Evolutionary conservation across 257 asterid species (phyloP).

Genomic region (Lycium ferocissimum): DNA sequence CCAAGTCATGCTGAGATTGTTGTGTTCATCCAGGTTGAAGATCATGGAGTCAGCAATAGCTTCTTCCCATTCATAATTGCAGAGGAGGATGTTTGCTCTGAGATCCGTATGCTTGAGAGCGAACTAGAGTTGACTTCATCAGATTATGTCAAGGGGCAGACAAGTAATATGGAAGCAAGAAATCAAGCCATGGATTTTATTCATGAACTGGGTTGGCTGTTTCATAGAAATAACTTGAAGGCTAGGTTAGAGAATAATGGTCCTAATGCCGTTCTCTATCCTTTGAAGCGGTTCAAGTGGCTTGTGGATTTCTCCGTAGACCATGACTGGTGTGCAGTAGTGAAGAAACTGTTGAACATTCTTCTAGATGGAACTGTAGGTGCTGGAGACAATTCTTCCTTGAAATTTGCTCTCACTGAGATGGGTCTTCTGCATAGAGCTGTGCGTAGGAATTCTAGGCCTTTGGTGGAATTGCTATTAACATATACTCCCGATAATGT

Average conservation of each 20-base stretch:
- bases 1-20: slow-evolving; percentile 13
- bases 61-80: slow-evolving; percentile 76
- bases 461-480: slow-evolving; percentile 70
- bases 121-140: slow-evolving; percentile 55
- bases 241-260: slow-evolving; percentile 50
- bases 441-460: slow-evolving; percentile 70
- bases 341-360: slow-evolving; percentile 61
- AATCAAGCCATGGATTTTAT: slow-evolving; percentile 65
- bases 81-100: slow-evolving; percentile 70
- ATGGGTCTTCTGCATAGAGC: slow-evolving; percentile 78
- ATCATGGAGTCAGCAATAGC: slow-evolving; percentile 68
- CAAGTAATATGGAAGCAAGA: slow-evolving; percentile 43
- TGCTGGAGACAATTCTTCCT: slow-evolving; percentile 52
- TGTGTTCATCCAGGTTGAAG: slow-evolving; percentile 61
- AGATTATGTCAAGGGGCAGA: slow-evolving; percentile 44
- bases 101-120: slow-evolving; percentile 73
- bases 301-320: slow-evolving; percentile 68
- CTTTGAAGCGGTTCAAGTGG: slow-evolving; percentile 67
- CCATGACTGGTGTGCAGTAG: slow-evolving; percentile 78
- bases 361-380: slow-evolving; percentile 64
- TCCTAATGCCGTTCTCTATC: slow-evolving; percentile 44
- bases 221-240: slow-evolving; percentile 56
- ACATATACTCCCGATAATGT: slow-evolving; percentile 61
- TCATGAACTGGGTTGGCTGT: slow-evolving; percentile 86
- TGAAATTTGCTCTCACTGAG: slow-evolving; percentile 61